Evolutionary conservation across 371 early-diverging fungal genomes (phyloP), one percentile per base, ranked within the genome.

Genomic region (Apophysomyces sp.): DNA sequence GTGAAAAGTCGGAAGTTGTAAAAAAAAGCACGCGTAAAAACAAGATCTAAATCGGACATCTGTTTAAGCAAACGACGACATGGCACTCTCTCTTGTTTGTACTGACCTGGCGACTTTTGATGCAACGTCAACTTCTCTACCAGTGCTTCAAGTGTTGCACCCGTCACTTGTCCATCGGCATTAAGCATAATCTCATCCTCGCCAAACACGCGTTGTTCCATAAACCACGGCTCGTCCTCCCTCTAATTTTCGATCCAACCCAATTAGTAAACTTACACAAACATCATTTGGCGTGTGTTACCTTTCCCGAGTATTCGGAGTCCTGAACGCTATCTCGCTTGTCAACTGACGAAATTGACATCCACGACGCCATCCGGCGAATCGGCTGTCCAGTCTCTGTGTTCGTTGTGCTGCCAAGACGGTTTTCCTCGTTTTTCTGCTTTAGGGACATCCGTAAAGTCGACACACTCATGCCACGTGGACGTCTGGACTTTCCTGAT

Each of bases 111-210:
- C 8, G 82, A 70, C 56, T 77, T 80, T 66, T 94, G 94, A 66
- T 97, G 97, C 28, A 89, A 73, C 0, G 96, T 97, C 63, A 97
- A 78, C n/a, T 94, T 83, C 74, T 94, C 93, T 12, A 95, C 85
- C 8, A 98, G 77, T 8, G 93, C 92, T 26, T 81, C 73, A 21
- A 95, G 65, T 1, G 94, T 94, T 16, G 95, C 95, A 53, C 96
- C 96, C 63, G 88, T 92, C 58, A 98, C 93, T 52, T 89, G 85
- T 7, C 89, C 91, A 31, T 97, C 96, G 52, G 82, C 77, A 69
- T 91, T 93, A 65, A 92, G 83, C 13, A 93, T 74, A 57, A 96
- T 77, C 29, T 92, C 94, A n/a, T 88, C 81, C 4, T 71, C 72
- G 8, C 59, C 61, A 28, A 77, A 71, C 61, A 74, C 8, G 63